phyloP scores from a whole-genome alignment of 2,329 filamentous ascomycete genomes.

The Aspergillus sp. region DNA sequence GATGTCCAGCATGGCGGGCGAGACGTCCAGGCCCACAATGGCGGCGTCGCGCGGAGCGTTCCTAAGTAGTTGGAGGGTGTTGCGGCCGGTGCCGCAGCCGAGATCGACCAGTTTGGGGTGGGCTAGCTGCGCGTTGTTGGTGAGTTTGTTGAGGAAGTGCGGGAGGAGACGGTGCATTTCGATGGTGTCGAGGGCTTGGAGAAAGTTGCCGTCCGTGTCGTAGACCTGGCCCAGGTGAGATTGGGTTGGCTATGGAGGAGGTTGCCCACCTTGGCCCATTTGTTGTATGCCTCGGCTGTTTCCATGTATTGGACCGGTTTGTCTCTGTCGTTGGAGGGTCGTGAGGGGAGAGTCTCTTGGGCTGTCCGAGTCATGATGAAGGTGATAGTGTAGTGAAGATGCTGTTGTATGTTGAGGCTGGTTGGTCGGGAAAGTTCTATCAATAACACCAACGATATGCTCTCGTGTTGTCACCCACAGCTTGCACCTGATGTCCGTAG shows the following conservation, averaged over 20 bases:
- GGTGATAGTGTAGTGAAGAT: not conserved
- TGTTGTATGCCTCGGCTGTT: constrained; percentile 38
- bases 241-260: not conserved
- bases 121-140: constrained; percentile 21
- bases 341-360: constrained; percentile 15
- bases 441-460: too few relatives aligned
- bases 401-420: not conserved
- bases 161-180: constrained; percentile 55
- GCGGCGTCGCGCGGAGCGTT: constrained; percentile 23
- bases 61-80: constrained; percentile 53
- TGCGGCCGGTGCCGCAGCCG: constrained; percentile 65
- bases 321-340: not conserved
- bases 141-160: constrained; percentile 38
- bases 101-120: constrained; percentile 54
- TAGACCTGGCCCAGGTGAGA: constrained; percentile 45
- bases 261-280: constrained; percentile 33
- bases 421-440: not conserved
- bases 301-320: constrained; percentile 29
- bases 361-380: constrained; percentile 21
- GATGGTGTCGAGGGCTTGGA: constrained; percentile 62
- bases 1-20: constrained; percentile 56
- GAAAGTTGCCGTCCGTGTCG: constrained; percentile 65
- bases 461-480: too few relatives aligned
- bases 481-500: too few relatives aligned
- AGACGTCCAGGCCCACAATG: constrained; percentile 58